Percentiles rank a stretch among this genome's conserved stretches.
phyloP scores from a whole-genome alignment of 208 protist species.

The Strigomonas galati region DNA sequence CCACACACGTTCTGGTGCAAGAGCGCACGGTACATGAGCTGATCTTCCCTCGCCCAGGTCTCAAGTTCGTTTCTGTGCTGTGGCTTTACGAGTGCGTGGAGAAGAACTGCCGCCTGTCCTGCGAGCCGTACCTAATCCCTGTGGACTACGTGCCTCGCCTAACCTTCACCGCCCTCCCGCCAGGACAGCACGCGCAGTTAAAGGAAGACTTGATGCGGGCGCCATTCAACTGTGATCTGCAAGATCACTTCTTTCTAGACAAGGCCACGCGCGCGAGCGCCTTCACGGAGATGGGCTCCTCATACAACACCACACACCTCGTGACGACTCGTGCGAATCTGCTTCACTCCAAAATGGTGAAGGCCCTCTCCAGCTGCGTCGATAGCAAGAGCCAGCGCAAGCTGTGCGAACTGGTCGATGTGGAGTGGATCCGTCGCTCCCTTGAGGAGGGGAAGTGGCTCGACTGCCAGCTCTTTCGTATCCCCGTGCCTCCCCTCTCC shows the following conservation, averaged over 20 bases:
- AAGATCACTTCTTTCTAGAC: conserved; percentile 38
- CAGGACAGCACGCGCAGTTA: conserved; percentile 27
- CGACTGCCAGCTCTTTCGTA: conserved; percentile 34
- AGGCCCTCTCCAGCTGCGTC: conserved; percentile 22
- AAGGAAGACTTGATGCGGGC: conserved; percentile 19
- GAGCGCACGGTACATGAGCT: conserved; percentile 17
- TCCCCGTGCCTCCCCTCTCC: conserved; percentile 26
- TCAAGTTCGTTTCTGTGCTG: conserved; percentile 55
- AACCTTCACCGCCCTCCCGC: conserved; percentile 41
- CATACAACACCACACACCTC: conserved; percentile 53
- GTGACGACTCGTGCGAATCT: conserved; percentile 22
- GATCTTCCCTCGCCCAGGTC: conserved; percentile 48
- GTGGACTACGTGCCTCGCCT: conserved; percentile 39
- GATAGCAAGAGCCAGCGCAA: conserved; percentile 7
- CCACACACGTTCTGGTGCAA: conserved; percentile 54
- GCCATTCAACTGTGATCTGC: conserved; percentile 31
- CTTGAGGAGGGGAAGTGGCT: conserved; percentile 43
- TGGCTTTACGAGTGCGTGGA: conserved; percentile 44
- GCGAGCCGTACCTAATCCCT: conserved; percentile 30
- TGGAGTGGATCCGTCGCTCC: conserved; percentile 53
- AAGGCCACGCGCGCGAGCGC: background rate
- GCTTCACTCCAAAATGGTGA: conserved; percentile 31
- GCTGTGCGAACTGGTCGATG: conserved; percentile 43
- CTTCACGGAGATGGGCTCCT: background rate
- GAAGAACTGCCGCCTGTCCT: conserved; percentile 30